A percentile compares a stretch with the other conserved stretches of the same genome.
These are phyloP conservation scores for Calocybe gangraenosa DNA, from an alignment of 768 basidiomycete genomes.

Conservation along the genomic window DNA sequence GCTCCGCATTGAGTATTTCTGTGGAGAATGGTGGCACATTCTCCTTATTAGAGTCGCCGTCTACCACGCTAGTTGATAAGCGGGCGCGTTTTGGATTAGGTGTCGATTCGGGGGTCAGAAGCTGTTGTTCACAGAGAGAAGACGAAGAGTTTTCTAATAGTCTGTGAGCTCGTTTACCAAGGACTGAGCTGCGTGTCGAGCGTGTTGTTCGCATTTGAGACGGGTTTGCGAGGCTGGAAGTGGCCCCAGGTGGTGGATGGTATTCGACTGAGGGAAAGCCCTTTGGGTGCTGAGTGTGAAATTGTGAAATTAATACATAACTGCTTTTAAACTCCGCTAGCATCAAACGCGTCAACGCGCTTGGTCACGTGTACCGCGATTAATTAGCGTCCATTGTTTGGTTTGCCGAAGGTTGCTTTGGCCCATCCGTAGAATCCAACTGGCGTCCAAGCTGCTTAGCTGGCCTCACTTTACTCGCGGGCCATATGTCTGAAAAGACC, in stretches of 20 bases:
- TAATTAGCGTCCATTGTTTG: slow-evolving; percentile 17
- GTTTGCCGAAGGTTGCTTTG: slow-evolving; percentile 7
- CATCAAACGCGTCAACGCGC: slow-evolving; percentile 36
- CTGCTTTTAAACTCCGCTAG: slow-evolving; percentile 33
- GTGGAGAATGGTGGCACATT: slow-evolving; percentile 63
- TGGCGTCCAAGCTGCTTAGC: slow-evolving; percentile 7
- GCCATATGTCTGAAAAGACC: slow-evolving; percentile 9
- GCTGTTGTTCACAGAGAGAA: slow-evolving; percentile 34
- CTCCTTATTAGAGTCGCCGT: slow-evolving; percentile 70
- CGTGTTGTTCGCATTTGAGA: slow-evolving; percentile 45
- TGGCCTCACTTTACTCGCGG: neutral
- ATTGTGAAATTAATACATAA: slow-evolving; percentile 18
- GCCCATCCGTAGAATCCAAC: too few relatives aligned
- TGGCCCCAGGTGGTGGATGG: slow-evolving; percentile 17
- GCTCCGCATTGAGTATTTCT: slow-evolving; percentile 30
- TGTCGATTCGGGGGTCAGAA: slow-evolving; percentile 58
- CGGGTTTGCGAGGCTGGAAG: slow-evolving; percentile 11
- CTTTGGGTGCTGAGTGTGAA: slow-evolving; percentile 17
- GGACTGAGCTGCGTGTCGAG: slow-evolving; percentile 41
- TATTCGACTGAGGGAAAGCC: slow-evolving; percentile 21
- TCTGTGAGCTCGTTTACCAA: slow-evolving; percentile 48
- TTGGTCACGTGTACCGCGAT: slow-evolving; percentile 28
- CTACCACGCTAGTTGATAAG: slow-evolving; percentile 37
- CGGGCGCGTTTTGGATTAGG: slow-evolving; percentile 65
- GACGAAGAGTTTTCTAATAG: slow-evolving; percentile 26